Conservation (phyloP, 306 rosid species). For the Castanea sativa region DNA sequence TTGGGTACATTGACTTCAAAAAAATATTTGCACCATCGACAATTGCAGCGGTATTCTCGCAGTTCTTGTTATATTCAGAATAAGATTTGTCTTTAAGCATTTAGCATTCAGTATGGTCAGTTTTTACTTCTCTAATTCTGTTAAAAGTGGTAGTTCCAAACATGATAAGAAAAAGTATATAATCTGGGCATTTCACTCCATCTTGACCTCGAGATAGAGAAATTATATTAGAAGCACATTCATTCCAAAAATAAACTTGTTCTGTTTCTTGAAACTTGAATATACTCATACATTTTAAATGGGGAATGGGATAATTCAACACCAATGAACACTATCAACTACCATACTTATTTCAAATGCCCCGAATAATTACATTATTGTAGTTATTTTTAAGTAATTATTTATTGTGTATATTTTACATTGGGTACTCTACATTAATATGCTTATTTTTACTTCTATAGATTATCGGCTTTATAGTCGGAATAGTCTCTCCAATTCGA, state of each 20-base stretch:
- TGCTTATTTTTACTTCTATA: neutral
- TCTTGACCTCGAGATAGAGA: neutral
- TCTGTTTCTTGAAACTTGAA: too few relatives aligned
- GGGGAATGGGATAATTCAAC: neutral
- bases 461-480: constrained; percentile 43
- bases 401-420: neutral
- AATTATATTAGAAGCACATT: neutral
- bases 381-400: neutral
- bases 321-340: neutral
- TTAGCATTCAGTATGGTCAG: too few relatives aligned
- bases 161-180: neutral
- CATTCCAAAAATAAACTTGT: neutral
- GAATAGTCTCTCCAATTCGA: constrained; percentile 28
- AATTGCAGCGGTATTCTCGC: constrained; percentile 28
- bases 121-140: too few relatives aligned
- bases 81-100: neutral
- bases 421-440: neutral
- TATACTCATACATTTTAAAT: neutral
- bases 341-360: neutral
- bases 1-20: constrained; percentile 25
- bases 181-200: neutral
- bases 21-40: constrained; percentile 34
- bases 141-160: neutral
- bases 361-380: neutral
- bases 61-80: neutral